Evolutionary conservation across 2,329 filamentous ascomycete species (phyloP), one percentile per base, ranked within the genome.

Genomic region (Fusarium anguioides): DNA sequence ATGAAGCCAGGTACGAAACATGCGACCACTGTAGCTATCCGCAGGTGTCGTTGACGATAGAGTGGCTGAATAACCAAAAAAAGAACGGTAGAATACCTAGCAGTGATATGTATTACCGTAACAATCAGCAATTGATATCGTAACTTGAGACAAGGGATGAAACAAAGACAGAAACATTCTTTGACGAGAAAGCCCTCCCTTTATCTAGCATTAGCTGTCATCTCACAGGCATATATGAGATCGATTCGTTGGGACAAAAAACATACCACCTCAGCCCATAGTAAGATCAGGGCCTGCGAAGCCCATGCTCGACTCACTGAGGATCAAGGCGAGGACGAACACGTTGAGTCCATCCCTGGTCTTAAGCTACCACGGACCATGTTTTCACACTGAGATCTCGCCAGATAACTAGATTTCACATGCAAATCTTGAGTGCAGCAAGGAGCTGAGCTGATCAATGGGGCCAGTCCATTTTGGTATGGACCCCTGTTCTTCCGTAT

Each of bases 241-340:
- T 18, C 20, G 24, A 47, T 44, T 6, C 20, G 53, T 60, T 68
- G 64, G 59, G 53, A 45, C 21, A 45, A 44, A 65, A 56, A 67
- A 40, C 66, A 52, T 35, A 69, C 66, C 62, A 69, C 63, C 58
- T 69, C 62, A 52, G 62, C 58, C 54, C 62, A 67, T 55, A 20
- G 31, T 33, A 51, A 55, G 37, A 36, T 35, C 49, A 65, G 41
- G 36, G 48, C 48, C 51, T 60, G 21, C 49, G 26, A 45, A 24
- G 49, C 50, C 50, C 41, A 20, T 39, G 26, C 12, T 33, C 17
- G 29, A 27, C 14, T 33, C 17, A n/a, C 29, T 31, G 33, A 59
- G 27, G 12, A 27, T n/a, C 17, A 54, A 51, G 44, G 42, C 39
- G 39, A 60, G 60, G 54, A 60, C 44, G 33, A 60, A 60, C 39